These are phyloP conservation scores for Tetrahymena thermophila DNA, from an alignment of 73 alveolate species.

Conservation along the genomic window DNA sequence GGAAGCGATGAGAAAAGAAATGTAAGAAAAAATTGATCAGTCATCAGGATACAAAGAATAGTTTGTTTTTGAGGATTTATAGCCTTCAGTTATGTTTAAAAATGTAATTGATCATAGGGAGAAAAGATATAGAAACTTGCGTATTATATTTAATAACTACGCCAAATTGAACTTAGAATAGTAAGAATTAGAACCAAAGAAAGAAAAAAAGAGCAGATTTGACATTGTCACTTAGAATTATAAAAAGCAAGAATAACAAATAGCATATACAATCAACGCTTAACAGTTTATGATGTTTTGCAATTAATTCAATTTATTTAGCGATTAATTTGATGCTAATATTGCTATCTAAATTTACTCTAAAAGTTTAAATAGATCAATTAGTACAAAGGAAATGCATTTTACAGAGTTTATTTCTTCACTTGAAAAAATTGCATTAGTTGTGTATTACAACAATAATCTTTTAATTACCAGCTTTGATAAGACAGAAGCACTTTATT, in stretches of 20 bases:
- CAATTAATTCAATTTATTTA: neutral
- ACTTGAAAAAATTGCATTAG: neutral
- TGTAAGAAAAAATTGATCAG: neutral
- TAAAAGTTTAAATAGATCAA: neutral
- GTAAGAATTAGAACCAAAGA: neutral
- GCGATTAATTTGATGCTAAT: neutral
- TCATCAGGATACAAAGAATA: neutral
- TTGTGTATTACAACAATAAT: neutral
- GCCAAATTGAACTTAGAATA: neutral
- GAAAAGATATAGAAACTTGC: neutral
- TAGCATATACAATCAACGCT: neutral
- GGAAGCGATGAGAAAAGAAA: neutral
- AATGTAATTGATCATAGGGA: neutral
- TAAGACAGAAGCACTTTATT: neutral
- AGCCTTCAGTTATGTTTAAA: neutral
- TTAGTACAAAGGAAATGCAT: neutral
- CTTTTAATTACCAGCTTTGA: neutral
- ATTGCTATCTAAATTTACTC: neutral
- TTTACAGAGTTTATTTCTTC: neutral
- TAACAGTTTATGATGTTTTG: neutral
- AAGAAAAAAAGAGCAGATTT: neutral
- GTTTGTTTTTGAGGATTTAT: neutral
- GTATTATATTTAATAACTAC: neutral
- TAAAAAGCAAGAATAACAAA: neutral
- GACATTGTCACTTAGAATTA: neutral